These are phyloP conservation scores for Microcos paniculata DNA, from an alignment of 345 rosid species.

Conservation along the genomic window DNA sequence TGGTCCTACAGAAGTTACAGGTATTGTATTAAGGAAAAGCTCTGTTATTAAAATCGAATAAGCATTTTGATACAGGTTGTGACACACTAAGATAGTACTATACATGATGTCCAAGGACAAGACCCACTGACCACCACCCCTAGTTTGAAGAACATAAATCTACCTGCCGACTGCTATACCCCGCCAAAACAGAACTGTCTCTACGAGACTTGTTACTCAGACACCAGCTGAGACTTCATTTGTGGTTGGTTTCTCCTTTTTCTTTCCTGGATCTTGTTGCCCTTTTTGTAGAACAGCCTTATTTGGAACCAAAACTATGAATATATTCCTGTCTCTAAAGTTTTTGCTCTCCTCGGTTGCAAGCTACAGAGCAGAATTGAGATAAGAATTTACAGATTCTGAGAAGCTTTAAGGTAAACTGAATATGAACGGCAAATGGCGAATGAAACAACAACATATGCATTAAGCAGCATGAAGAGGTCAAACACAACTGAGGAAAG, in stretches of 20 bases:
- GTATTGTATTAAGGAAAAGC: conserved; percentile 4
- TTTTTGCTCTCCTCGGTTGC: conserved; percentile 87
- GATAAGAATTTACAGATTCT: background rate
- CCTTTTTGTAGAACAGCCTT: conserved; percentile 65
- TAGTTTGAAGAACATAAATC: background rate
- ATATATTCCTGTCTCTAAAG: conserved; percentile 70
- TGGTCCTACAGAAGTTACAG: background rate
- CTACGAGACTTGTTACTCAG: conserved; percentile 24
- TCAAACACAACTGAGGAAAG: background rate
- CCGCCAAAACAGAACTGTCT: conserved; percentile 12
- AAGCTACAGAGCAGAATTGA: conserved; percentile 48
- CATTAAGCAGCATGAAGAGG: background rate
- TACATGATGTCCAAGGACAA: conserved; percentile 18
- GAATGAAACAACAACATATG: background rate
- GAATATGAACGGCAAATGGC: background rate
- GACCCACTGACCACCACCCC: conserved; percentile 17
- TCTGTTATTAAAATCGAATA: conserved; percentile 7
- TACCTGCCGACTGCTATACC: conserved; percentile 18
- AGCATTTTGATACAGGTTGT: conserved; percentile 10
- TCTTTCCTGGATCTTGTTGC: conserved; percentile 76
- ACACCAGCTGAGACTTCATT: conserved; percentile 64
- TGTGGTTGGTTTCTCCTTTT: conserved; percentile 46
- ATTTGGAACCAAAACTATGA: conserved; percentile 78
- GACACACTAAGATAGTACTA: conserved; percentile 23
- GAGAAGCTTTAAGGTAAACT: background rate